A percentile compares a stretch with the other conserved stretches of the same genome.
Evolutionary conservation across 192 early-diverging fungal genomes (phyloP).

Genomic region (Chytriomyces sp.): DNA sequence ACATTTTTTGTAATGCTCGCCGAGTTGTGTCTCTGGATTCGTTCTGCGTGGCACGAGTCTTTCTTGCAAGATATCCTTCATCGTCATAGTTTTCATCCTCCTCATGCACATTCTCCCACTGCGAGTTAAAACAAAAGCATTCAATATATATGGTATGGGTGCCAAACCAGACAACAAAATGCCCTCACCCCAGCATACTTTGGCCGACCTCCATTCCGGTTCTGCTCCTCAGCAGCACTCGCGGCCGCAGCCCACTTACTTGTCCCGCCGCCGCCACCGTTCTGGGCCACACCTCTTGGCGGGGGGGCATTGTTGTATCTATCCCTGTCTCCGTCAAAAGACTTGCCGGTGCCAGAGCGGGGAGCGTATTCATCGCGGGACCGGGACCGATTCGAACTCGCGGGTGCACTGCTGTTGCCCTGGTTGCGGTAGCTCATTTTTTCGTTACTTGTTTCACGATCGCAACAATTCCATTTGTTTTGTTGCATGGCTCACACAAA

Average conservation of each 20-base stretch:
- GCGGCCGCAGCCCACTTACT: conserved; percentile 33
- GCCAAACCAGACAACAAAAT: background rate
- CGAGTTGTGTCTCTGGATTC: conserved; percentile 54
- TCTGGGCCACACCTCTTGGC: background rate
- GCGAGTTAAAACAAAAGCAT: background rate
- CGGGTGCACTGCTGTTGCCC: background rate
- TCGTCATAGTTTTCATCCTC: conserved; percentile 46
- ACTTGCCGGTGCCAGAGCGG: background rate
- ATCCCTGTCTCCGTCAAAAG: conserved; percentile 5
- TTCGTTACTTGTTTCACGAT: background rate
- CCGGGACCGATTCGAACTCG: background rate
- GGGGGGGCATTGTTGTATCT: conserved; percentile 6
- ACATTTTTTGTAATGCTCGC: conserved; percentile 47
- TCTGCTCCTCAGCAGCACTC: conserved; percentile 20
- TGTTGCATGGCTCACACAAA: background rate
- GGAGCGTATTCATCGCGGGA: background rate
- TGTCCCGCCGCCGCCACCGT: conserved; percentile 4
- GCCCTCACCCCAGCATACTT: conserved; percentile 9
- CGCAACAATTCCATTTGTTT: background rate
- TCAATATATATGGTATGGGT: background rate
- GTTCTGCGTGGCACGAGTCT: conserved; percentile 54
- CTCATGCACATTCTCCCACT: conserved; percentile 36
- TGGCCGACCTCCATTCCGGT: conserved; percentile 1
- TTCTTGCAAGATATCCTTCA: conserved; percentile 46
- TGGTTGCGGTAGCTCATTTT: conserved; percentile 30